phyloP scores from a whole-genome alignment of 2,329 filamentous ascomycete genomes.

The Didymella exigua region DNA sequence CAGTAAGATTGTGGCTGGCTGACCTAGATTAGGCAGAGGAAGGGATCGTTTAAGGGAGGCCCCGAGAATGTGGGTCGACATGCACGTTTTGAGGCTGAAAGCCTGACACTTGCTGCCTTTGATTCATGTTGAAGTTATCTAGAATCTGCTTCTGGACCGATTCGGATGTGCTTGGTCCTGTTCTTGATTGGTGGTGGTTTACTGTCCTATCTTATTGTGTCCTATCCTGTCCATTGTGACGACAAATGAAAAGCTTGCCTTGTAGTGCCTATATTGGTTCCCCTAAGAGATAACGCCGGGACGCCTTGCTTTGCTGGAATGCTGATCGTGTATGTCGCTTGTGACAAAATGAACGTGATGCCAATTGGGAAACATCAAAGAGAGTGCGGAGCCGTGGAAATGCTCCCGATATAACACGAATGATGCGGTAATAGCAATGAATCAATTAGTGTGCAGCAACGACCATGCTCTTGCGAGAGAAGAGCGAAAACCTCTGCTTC shows the following conservation, averaged over 20 bases:
- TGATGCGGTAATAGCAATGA: background rate
- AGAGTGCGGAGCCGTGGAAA: background rate
- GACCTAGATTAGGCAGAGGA: constrained; percentile 4
- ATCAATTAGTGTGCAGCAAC: constrained; percentile 16
- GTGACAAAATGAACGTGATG: constrained; percentile 6
- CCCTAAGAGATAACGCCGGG: constrained; percentile 4
- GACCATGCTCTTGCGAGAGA: constrained; percentile 15
- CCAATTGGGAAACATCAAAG: background rate
- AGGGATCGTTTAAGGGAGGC: constrained; percentile 8
- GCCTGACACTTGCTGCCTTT: constrained; percentile 3
- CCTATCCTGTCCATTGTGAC: constrained; percentile 1
- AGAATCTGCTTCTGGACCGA: background rate
- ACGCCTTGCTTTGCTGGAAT: constrained; percentile 14
- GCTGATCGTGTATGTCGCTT: constrained; percentile 8
- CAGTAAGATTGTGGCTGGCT: constrained; percentile 10
- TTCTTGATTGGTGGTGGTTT: constrained; percentile 1
- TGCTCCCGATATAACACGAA: background rate
- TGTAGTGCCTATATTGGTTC: background rate
- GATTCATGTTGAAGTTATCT: constrained; percentile 1
- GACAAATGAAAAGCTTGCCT: background rate
- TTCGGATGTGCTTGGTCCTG: constrained; percentile 1
- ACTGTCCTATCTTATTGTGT: background rate
- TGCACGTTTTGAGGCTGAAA: constrained; percentile 12
- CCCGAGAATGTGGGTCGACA: constrained; percentile 4
- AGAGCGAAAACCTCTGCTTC: constrained; percentile 17